Evolutionary conservation across 2,329 filamentous ascomycete species (phyloP).

Genomic region (Cylindrodendrum hubeiense): DNA sequence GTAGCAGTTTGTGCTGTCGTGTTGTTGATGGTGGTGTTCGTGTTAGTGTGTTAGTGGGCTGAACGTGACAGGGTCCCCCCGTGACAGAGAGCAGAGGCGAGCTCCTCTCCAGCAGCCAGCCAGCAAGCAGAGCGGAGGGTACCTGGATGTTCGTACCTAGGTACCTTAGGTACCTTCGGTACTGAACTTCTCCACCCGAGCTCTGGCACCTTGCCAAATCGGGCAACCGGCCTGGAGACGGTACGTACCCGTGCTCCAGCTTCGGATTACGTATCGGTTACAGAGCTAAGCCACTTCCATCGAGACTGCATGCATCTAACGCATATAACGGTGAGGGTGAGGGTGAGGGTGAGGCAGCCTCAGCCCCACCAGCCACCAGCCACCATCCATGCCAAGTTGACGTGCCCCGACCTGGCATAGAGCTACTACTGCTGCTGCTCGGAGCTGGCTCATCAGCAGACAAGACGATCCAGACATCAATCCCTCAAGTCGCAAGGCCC

Average conservation of each 20-base stretch:
- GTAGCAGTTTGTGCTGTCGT: conserved; percentile 14
- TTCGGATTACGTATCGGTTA: neutral
- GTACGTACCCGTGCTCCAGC: neutral
- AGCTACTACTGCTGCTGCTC: conserved; percentile 31
- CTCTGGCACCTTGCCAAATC: neutral
- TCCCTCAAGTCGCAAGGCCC: conserved; percentile 3
- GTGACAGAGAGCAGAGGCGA: conserved; percentile 24
- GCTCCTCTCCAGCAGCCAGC: conserved; percentile 1
- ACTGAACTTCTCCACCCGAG: neutral
- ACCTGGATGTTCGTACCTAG: conserved; percentile 5
- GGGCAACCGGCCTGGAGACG: neutral
- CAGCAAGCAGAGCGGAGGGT: neutral
- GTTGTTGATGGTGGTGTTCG: conserved; percentile 33
- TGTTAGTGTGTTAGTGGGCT: conserved; percentile 39
- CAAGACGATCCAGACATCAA: conserved; percentile 7
- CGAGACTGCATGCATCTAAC: neutral
- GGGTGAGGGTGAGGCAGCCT: conserved; percentile 4
- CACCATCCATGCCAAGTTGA: conserved; percentile 29
- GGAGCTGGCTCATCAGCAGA: conserved; percentile 31
- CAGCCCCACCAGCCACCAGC: conserved; percentile 30
- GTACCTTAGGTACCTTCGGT: no score
- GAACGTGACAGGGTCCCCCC: conserved; percentile 23
- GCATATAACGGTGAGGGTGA: conserved; percentile 4
- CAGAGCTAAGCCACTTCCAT: neutral
- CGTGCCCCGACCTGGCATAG: conserved; percentile 17